Conservation (phyloP, 2,329 filamentous ascomycete genomes). For the Colletotrichum tabaci region DNA sequence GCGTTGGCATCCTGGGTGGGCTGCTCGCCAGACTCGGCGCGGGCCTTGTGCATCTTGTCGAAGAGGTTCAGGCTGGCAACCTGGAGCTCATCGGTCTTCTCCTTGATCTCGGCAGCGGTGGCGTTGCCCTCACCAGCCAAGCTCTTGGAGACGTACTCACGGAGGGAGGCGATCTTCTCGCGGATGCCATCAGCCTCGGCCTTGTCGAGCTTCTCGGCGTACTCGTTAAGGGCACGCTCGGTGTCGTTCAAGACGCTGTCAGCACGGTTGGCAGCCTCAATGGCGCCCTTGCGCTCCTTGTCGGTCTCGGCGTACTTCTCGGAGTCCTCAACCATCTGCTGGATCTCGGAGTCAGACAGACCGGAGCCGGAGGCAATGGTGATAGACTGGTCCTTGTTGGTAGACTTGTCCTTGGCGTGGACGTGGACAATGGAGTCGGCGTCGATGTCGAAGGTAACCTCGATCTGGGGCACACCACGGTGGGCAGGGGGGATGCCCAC, state of each 20-base stretch:
- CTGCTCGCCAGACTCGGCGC: conserved; percentile 75
- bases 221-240: conserved; percentile 98
- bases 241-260: conserved; percentile 98
- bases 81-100: conserved; percentile 98
- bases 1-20: conserved; percentile 72
- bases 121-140: conserved; percentile 90
- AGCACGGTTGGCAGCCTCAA: conserved; percentile 97
- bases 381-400: conserved; percentile 99
- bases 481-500: conserved; percentile 96
- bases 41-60: conserved; percentile 99
- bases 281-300: conserved; percentile 96
- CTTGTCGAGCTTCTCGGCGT: conserved; percentile 97
- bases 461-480: conserved; percentile 95
- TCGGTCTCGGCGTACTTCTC: conserved; percentile 96
- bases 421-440: conserved; percentile 98
- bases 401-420: conserved; percentile 98
- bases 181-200: conserved; percentile 91
- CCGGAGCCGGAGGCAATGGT: conserved; percentile 98
- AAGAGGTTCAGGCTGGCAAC: conserved; percentile 95
- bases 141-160: conserved; percentile 93
- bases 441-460: conserved; percentile 99
- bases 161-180: conserved; percentile 90
- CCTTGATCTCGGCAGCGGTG: conserved; percentile 94
- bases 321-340: conserved; percentile 97
- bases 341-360: conserved; percentile 94